Percentiles rank a stretch among this genome's conserved stretches.
phyloP scores from a whole-genome alignment of 2,329 filamentous ascomycete species.

The Aspergillus uvarum region DNA sequence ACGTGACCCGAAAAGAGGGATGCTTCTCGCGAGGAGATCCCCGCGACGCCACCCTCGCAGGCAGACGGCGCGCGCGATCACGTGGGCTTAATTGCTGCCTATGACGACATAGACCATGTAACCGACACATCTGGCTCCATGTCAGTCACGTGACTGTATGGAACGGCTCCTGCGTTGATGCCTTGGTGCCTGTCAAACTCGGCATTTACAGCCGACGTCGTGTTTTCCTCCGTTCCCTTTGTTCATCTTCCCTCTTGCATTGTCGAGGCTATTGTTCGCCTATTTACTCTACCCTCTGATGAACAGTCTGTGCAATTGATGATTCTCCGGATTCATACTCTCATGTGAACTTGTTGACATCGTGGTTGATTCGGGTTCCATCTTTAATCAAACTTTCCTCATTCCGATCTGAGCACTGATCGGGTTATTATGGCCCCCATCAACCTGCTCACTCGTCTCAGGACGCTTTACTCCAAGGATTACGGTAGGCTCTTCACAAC shows the following conservation, averaged over 20 bases:
- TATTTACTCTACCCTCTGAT: background rate
- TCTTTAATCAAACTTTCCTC: background rate
- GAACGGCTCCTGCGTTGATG: background rate
- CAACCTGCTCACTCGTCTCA: constrained; percentile 32
- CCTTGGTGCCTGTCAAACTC: constrained; percentile 9
- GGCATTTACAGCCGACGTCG: constrained; percentile 9
- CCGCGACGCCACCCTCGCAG: constrained; percentile 3
- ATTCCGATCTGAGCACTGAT: background rate
- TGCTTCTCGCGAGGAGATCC: background rate
- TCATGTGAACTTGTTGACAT: background rate
- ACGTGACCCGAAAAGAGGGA: background rate
- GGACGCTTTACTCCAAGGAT: constrained; percentile 33
- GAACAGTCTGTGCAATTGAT: background rate
- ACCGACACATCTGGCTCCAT: background rate
- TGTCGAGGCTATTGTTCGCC: background rate
- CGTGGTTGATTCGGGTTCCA: background rate
- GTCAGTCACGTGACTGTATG: background rate
- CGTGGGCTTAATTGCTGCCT: background rate
- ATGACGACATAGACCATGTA: background rate
- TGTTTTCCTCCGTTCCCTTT: constrained; percentile 7
- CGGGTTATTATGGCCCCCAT: constrained; percentile 34
- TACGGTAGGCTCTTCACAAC: constrained; percentile 23
- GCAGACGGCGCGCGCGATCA: background rate
- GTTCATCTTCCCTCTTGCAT: background rate
- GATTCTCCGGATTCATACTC: background rate